Evolutionary conservation across 2,329 filamentous ascomycete species (phyloP).

Genomic region (Cytospora leucostoma): DNA sequence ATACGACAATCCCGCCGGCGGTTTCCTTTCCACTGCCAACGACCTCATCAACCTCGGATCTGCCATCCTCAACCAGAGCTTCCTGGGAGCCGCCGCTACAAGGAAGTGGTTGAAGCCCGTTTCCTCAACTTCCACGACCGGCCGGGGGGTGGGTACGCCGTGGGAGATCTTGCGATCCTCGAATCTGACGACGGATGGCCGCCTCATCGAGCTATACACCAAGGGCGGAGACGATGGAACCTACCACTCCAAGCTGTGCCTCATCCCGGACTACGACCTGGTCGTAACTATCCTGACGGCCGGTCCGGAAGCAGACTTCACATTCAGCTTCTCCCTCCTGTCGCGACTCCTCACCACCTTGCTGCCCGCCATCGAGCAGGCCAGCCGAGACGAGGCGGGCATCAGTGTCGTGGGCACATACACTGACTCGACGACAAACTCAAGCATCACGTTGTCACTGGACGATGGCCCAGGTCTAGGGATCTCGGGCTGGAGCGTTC

Average conservation of each 20-base stretch:
- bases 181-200: slow-evolving; percentile 39
- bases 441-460: slow-evolving; percentile 41
- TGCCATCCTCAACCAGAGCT: slow-evolving; percentile 33
- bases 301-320: slow-evolving; percentile 30
- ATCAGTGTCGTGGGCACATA: slow-evolving; percentile 41
- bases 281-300: slow-evolving; percentile 44
- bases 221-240: slow-evolving; percentile 47
- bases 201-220: slow-evolving; percentile 48
- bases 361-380: slow-evolving; percentile 46
- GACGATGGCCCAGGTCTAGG: slow-evolving; percentile 44
- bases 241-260: slow-evolving; percentile 43
- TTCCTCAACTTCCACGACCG: slow-evolving; percentile 34
- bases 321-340: slow-evolving; percentile 20
- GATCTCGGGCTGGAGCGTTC: slow-evolving; percentile 43
- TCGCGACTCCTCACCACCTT: slow-evolving; percentile 38
- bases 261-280: slow-evolving; percentile 51
- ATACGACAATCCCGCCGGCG: slow-evolving; percentile 26
- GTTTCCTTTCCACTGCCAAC: slow-evolving; percentile 36
- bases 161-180: slow-evolving; percentile 40
- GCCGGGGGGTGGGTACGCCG: slow-evolving; percentile 37
- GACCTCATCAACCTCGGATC: slow-evolving; percentile 34
- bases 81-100: slow-evolving; percentile 32
- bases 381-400: slow-evolving; percentile 39
- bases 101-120: slow-evolving; percentile 36
- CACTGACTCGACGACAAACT: slow-evolving; percentile 41